phyloP scores from a whole-genome alignment of 176 grass and related monocot genomes.

The Lolium perenne region DNA sequence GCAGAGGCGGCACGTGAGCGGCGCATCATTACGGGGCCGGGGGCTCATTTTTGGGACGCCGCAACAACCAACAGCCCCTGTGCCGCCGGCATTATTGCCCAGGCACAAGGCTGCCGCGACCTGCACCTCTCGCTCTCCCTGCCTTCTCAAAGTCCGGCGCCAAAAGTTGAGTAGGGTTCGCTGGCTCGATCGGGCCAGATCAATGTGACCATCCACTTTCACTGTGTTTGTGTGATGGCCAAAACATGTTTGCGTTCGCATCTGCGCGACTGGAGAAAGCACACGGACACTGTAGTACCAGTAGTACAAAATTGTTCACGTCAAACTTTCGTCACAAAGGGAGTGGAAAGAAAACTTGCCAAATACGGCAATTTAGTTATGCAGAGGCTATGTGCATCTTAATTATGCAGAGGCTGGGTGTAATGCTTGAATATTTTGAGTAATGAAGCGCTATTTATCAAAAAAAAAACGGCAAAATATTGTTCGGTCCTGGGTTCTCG shows the following conservation, averaged over 20 bases:
- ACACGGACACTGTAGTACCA: neutral
- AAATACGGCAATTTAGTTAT: too few relatives aligned
- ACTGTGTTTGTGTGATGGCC: neutral
- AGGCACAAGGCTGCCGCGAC: conserved; percentile 42
- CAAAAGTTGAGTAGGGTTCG: conserved; percentile 24
- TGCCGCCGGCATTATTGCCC: conserved; percentile 47
- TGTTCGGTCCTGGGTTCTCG: too few relatives aligned
- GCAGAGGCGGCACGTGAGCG: conserved; percentile 47
- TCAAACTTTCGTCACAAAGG: neutral
- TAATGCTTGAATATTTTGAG: too few relatives aligned
- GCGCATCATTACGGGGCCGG: conserved; percentile 32
- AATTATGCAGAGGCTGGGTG: too few relatives aligned
- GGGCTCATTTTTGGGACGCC: conserved; percentile 35
- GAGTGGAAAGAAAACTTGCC: neutral
- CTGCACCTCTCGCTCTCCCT: conserved; percentile 4
- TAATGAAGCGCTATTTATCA: too few relatives aligned
- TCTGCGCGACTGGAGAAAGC: neutral
- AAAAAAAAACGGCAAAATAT: too few relatives aligned
- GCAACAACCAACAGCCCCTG: conserved; percentile 50
- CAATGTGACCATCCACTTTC: neutral
- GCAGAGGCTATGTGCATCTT: too few relatives aligned
- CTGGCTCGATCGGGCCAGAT: neutral
- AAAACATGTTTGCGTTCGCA: neutral
- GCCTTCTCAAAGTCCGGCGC: neutral
- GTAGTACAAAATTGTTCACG: neutral